Evolutionary conservation across 306 rosid genomes (phyloP).

Genomic region (Sechiopsis laciniata): DNA sequence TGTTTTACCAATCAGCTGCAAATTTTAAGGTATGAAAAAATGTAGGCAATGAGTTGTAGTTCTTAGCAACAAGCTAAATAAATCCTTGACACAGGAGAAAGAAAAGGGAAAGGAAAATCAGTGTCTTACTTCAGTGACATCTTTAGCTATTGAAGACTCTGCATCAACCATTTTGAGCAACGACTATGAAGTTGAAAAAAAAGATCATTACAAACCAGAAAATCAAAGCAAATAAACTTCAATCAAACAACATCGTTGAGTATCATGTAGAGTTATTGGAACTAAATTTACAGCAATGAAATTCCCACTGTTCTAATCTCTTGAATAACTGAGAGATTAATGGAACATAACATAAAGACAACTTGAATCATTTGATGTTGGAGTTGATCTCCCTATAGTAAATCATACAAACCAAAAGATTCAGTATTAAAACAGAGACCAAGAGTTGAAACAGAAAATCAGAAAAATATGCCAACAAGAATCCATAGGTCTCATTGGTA

Average conservation of each 20-base stretch:
- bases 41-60: not conserved
- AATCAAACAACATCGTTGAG: not conserved
- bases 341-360: not conserved
- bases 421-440: not conserved
- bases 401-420: not conserved
- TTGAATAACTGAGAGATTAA: not conserved
- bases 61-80: conserved; percentile 2
- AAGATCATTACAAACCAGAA: not conserved
- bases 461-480: not conserved
- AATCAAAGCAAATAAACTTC: not conserved
- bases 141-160: conserved; percentile 62
- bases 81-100: not conserved
- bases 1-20: conserved; percentile 67
- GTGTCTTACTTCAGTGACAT: conserved; percentile 73
- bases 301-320: not conserved
- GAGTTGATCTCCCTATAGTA: not conserved
- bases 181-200: conserved; percentile 30
- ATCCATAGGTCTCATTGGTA: not conserved
- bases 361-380: not conserved
- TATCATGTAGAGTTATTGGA: not conserved
- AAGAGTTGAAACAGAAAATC: not conserved
- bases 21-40: conserved; percentile 20
- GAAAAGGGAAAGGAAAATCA: not conserved
- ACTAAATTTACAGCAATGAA: not conserved
- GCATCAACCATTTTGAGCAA: conserved; percentile 58